Conservation (phyloP, 75 land plant species). For the Gnetum montanum region DNA sequence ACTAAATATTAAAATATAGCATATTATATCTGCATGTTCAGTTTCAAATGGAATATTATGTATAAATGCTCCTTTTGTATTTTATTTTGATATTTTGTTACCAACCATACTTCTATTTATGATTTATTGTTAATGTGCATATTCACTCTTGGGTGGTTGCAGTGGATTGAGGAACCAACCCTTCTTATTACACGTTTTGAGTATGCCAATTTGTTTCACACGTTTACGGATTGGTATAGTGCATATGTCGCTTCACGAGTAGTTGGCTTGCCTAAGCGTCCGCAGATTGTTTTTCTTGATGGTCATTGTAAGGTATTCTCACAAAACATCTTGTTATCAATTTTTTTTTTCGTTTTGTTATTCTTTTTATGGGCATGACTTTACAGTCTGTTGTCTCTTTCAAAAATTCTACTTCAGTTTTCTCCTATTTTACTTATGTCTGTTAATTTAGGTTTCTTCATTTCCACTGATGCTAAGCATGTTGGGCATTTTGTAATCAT, state of each 20-base stretch:
- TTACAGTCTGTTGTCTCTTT: not conserved
- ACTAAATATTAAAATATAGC: too few relatives aligned
- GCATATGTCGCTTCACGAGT: conserved; percentile 83
- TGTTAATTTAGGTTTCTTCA: too few relatives aligned
- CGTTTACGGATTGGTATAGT: conserved; percentile 94
- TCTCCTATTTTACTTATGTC: too few relatives aligned
- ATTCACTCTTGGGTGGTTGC: conserved; percentile 15
- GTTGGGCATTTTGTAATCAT: too few relatives aligned
- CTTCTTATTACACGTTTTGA: conserved; percentile 82
- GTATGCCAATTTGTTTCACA: conserved; percentile 96
- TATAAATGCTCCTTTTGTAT: too few relatives aligned
- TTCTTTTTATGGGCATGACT: not conserved
- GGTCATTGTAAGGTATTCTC: conserved; percentile 82
- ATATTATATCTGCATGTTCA: too few relatives aligned
- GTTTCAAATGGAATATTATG: too few relatives aligned
- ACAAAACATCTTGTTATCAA: not conserved
- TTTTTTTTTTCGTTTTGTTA: not conserved
- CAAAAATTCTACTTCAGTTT: too few relatives aligned
- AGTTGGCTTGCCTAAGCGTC: conserved; percentile 58
- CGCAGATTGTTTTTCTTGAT: conserved; percentile 75
- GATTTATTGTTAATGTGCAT: too few relatives aligned
- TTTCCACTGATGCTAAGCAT: too few relatives aligned
- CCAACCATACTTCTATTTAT: too few relatives aligned
- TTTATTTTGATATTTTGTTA: too few relatives aligned
- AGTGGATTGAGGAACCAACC: conserved; percentile 79